Conservation (phyloP, 306 rosid genomes). For the Castanea crenata region DNA sequence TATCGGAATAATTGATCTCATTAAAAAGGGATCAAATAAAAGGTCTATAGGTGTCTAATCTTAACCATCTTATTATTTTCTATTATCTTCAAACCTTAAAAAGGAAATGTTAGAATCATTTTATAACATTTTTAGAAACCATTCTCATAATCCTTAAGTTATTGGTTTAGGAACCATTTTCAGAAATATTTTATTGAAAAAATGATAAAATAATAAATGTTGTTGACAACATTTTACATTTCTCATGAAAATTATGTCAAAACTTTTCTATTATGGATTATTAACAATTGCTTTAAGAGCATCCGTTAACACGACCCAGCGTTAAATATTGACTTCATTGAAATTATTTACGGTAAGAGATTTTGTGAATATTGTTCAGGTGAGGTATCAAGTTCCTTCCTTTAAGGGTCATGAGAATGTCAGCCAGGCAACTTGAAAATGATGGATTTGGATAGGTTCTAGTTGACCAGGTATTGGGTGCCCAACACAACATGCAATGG, state of each 20-base stretch:
- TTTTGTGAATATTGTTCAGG: not conserved
- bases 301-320: not conserved
- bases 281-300: fast-evolving
- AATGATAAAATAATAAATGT: too few relatives aligned
- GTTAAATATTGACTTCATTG: not conserved
- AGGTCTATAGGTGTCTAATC: not conserved
- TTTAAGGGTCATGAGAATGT: slow-evolving; percentile 7
- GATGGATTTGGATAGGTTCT: not conserved
- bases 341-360: not conserved
- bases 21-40: slow-evolving; percentile 9
- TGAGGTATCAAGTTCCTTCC: not conserved
- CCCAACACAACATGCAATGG: not conserved
- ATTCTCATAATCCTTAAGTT: too few relatives aligned
- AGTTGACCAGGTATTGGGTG: not conserved
- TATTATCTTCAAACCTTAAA: not conserved
- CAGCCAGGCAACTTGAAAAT: slow-evolving; percentile 2
- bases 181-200: too few relatives aligned
- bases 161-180: too few relatives aligned
- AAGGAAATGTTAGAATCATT: too few relatives aligned
- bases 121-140: too few relatives aligned
- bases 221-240: too few relatives aligned
- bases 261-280: too few relatives aligned
- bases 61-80: not conserved
- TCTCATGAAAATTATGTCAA: fast-evolving
- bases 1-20: slow-evolving; percentile 16